Percentiles rank a stretch among this genome's conserved stretches.
Evolutionary conservation across 257 asterid genomes (phyloP).

Genomic region (Lithospermum erythrorhizon): DNA sequence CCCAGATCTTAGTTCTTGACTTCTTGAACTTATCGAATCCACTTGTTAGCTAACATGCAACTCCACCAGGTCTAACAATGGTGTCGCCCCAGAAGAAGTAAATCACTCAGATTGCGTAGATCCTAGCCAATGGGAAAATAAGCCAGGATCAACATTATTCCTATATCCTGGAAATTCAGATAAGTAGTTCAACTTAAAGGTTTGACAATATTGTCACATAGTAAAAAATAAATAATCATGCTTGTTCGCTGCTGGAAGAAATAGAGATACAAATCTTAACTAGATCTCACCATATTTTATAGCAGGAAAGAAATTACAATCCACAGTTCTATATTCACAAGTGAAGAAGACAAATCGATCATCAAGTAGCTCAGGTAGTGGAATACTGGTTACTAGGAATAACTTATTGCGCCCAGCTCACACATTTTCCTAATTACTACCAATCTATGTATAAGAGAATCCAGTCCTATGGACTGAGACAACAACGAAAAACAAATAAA

Average conservation of each 20-base stretch:
- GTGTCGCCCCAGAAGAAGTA: too few relatives aligned
- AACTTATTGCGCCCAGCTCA: background rate
- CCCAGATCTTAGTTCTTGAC: background rate
- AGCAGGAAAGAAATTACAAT: background rate
- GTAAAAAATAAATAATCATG: background rate
- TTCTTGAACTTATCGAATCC: background rate
- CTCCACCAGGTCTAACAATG: background rate
- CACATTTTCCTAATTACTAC: background rate
- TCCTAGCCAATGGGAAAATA: background rate
- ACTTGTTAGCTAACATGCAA: background rate
- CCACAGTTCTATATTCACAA: background rate
- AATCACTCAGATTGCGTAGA: background rate
- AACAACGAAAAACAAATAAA: too few relatives aligned
- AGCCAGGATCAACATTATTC: background rate
- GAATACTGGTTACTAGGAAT: background rate
- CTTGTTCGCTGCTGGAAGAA: background rate
- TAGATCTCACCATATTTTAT: background rate
- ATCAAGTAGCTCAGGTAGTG: too few relatives aligned
- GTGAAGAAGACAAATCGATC: too few relatives aligned
- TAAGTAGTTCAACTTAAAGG: background rate
- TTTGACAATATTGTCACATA: too few relatives aligned
- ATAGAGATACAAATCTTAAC: background rate
- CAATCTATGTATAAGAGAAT: too few relatives aligned
- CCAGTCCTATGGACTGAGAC: too few relatives aligned
- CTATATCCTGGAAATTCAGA: background rate